A percentile compares a stretch with the other conserved stretches of the same genome.
Evolutionary conservation across 352 stramenopile species (phyloP).

Genomic region (Phytopythium cucurbitacearum): DNA sequence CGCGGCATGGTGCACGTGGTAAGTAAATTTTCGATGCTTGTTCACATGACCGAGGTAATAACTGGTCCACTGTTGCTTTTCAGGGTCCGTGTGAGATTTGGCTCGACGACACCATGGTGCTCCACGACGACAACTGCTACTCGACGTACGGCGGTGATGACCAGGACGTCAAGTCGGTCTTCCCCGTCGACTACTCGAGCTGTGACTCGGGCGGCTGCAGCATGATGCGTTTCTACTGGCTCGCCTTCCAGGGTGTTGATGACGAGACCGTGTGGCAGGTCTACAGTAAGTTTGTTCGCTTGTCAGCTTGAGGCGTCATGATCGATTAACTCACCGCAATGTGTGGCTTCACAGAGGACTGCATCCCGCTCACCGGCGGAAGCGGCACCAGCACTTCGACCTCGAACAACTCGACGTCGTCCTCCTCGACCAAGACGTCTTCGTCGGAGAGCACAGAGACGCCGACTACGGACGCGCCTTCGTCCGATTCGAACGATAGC

Average conservation of each 20-base stretch:
- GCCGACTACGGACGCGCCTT: no score
- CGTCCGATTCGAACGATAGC: no score
- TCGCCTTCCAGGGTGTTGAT: slow-evolving; percentile 19
- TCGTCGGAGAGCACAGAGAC: no score
- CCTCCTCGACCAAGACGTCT: no score
- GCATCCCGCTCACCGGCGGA: no score
- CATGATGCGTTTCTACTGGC: slow-evolving; percentile 22
- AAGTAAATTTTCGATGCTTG: neutral
- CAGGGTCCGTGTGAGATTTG: slow-evolving; percentile 23
- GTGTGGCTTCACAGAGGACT: no score
- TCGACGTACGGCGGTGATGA: slow-evolving; percentile 8
- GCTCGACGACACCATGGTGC: slow-evolving; percentile 20
- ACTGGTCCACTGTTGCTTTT: neutral
- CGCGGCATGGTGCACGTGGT: slow-evolving; percentile 13
- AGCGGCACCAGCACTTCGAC: no score
- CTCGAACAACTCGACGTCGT: neutral
- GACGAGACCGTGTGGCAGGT: slow-evolving; percentile 23
- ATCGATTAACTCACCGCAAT: no score
- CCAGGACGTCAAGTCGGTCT: slow-evolving; percentile 20
- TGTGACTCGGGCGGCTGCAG: slow-evolving; percentile 18
- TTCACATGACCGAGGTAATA: neutral
- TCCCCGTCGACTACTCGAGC: slow-evolving; percentile 22
- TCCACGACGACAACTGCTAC: slow-evolving; percentile 21
- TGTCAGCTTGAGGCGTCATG: no score
- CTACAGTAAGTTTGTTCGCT: slow-evolving; percentile 15